Conservation (phyloP, 163 green algal genomes). For the Scenedesmus sp. region DNA sequence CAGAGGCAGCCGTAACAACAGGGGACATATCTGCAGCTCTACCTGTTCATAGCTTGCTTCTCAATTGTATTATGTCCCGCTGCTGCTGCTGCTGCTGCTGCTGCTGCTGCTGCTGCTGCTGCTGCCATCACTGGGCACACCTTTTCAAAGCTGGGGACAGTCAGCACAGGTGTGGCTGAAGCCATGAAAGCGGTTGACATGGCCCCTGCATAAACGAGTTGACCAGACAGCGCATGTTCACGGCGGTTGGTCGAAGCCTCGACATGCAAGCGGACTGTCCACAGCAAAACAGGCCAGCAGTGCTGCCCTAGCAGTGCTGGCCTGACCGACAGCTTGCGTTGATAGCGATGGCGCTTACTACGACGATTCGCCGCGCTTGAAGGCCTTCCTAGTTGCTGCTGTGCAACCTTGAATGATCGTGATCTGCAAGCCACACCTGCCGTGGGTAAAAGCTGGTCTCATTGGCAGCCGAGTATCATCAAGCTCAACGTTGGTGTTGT, state of each 20-base stretch:
- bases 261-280: not conserved
- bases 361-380: not conserved
- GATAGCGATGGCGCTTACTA: not conserved
- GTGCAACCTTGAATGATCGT: conserved; percentile 23
- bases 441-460: not conserved
- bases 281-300: not conserved
- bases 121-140: not conserved
- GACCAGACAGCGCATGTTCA: not conserved
- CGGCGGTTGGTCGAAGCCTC: not conserved
- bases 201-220: not conserved
- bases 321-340: not conserved
- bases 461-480: not conserved
- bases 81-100: not conserved
- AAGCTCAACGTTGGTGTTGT: not conserved
- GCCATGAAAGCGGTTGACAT: not conserved
- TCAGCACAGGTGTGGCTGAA: conserved; percentile 25
- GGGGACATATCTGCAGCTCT: not conserved
- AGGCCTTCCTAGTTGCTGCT: conserved; percentile 25
- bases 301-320: not conserved
- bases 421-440: not conserved
- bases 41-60: too few relatives aligned
- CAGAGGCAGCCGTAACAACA: too few relatives aligned
- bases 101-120: not conserved
- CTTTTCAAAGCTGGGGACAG: conserved; percentile 41
- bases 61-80: too few relatives aligned